Evolutionary conservation across 1,139 yeast species (phyloP), one percentile per base, ranked within the genome.

Genomic region (Meyerozyma smithsonii): DNA sequence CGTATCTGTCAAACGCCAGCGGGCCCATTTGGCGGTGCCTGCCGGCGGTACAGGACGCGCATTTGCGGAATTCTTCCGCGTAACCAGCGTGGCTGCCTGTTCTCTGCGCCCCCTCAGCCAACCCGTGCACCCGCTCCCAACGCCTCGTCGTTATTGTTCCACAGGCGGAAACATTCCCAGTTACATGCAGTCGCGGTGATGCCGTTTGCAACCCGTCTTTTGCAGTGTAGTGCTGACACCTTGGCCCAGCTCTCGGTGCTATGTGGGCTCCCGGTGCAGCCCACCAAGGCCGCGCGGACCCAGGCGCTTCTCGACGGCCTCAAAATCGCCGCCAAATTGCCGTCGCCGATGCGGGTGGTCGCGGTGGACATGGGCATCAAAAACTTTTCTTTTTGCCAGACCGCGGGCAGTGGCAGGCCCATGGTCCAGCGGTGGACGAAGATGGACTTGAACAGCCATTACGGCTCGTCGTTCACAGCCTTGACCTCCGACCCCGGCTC

Each of bases 331-430:
- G 34, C 42, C 8, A 39, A 32, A 25, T 44, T 56, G 26, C 50
- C 49, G 11, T n/a, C 43, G 11, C 46, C 43, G 24, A 47, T 59
- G 32, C 48, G 49, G 28, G 42, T 65, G 5, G 44, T 62, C 5
- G 54, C 70, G 10, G 55, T 69, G 10, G 75, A 69, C 45, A 57
- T 69, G 11, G 75, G 75, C 5, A 50, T 69, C 40, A 69, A 68
- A 50, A 68, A 69, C 50, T 66, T 69, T 42, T 59, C 72, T 3
- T 68, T 60, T 45, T 69, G 74, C 49, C 55, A 56, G 37, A 45
- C 59, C 11, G 36, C 43, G 4, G 39, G 51, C 28, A 44, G 56
- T 39, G 4, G 34, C 30, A 17, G 41, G 39, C 37, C 55, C 48
- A 5, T 36, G 41, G 5, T 43, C 37, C 24, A 44, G 12, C 42